Percentiles rank a stretch among this genome's conserved stretches.
Evolutionary conservation across 2,329 filamentous ascomycete species (phyloP).

Genomic region (Bipolaris zeicola): DNA sequence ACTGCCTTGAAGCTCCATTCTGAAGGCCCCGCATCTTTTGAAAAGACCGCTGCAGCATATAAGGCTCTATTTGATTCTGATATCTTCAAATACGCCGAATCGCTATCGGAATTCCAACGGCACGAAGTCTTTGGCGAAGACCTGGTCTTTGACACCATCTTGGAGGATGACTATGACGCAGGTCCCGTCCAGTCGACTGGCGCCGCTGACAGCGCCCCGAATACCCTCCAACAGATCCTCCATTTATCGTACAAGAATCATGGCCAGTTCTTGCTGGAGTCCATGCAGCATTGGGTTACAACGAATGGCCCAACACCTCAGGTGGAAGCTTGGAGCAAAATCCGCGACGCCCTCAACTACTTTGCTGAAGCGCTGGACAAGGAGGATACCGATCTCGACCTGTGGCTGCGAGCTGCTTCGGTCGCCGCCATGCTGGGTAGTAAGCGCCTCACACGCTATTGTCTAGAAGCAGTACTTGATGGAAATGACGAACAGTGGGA

Average conservation of each 20-base stretch:
- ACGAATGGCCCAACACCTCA: constrained; percentile 46
- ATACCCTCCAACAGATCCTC: constrained; percentile 83
- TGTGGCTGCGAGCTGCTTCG: constrained; percentile 66
- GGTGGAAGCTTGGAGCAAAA: constrained; percentile 28
- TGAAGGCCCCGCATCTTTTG: constrained; percentile 77
- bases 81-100: constrained; percentile 91
- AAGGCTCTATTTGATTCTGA: constrained; percentile 85
- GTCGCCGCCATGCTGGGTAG: constrained; percentile 64
- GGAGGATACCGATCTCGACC: constrained; percentile 67
- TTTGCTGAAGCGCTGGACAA: constrained; percentile 68
- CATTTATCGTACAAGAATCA: constrained; percentile 96
- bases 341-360: constrained; percentile 51
- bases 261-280: constrained; percentile 88
- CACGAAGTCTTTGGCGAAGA: constrained; percentile 60
- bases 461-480: constrained; percentile 67
- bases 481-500: constrained; percentile 64
- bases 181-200: constrained; percentile 57
- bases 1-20: constrained; percentile 88
- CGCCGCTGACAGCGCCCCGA: constrained; percentile 74
- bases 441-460: constrained; percentile 64
- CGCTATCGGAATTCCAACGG: constrained; percentile 80
- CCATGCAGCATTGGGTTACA: constrained; percentile 60
- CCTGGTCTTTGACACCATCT: constrained; percentile 50
- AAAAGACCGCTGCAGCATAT: constrained; percentile 81
- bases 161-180: constrained; percentile 47